phyloP scores from a whole-genome alignment of 2,329 filamentous ascomycete species.

The Cytospora chrysosperma region DNA sequence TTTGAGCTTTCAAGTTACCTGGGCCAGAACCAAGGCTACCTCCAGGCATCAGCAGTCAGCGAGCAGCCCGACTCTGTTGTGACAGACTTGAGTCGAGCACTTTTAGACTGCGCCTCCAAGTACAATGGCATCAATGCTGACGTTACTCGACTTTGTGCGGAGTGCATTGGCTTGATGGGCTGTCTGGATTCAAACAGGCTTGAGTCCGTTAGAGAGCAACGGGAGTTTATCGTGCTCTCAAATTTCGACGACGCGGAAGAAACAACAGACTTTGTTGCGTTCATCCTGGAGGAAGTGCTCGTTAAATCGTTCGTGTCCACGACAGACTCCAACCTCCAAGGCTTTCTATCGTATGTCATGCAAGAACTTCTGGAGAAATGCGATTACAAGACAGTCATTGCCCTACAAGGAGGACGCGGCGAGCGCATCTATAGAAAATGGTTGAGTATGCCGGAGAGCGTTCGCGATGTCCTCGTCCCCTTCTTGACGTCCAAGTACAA shows the following conservation, averaged over 20 bases:
- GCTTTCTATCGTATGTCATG: constrained; percentile 91
- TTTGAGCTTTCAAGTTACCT: constrained; percentile 75
- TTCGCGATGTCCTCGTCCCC: constrained; percentile 80
- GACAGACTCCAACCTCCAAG: constrained; percentile 83
- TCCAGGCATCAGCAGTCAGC: constrained; percentile 77
- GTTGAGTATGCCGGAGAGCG: constrained; percentile 71
- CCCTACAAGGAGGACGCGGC: constrained; percentile 46
- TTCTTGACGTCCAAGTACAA: constrained; percentile 84
- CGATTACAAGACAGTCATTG: constrained; percentile 62
- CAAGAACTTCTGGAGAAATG: constrained; percentile 83
- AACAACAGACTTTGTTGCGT: constrained; percentile 80
- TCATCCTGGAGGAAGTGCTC: constrained; percentile 81
- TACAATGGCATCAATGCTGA: constrained; percentile 68
- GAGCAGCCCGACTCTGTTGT: constrained; percentile 81
- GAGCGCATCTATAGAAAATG: constrained; percentile 70
- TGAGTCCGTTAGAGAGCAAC: constrained; percentile 74
- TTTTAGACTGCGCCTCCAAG: constrained; percentile 82
- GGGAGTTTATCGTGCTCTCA: constrained; percentile 79
- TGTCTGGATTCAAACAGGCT: constrained; percentile 89
- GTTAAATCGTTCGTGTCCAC: constrained; percentile 90
- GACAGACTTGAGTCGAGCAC: constrained; percentile 66
- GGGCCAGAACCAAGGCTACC: constrained; percentile 67
- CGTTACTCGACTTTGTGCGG: constrained; percentile 72
- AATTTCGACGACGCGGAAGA: constrained; percentile 82
- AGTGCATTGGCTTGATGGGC: constrained; percentile 84